A percentile compares a stretch with the other conserved stretches of the same genome.
Evolutionary conservation across 352 stramenopile species (phyloP).

Genomic region (Pythium aristosporum): DNA sequence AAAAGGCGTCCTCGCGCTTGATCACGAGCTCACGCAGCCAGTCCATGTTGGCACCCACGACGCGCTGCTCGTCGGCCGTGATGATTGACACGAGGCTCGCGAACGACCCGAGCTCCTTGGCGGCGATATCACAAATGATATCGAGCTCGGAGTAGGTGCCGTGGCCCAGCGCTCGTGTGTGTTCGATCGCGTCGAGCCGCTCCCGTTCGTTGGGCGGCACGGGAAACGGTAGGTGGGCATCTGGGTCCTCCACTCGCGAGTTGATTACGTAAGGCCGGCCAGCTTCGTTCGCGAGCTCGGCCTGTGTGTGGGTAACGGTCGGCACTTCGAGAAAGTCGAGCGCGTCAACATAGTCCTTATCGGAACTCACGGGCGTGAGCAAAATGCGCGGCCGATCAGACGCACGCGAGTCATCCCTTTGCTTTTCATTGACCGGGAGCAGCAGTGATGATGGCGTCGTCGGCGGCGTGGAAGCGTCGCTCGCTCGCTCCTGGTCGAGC

Average conservation of each 20-base stretch:
- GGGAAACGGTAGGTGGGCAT: slow-evolving; percentile 4
- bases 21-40: slow-evolving; percentile 34
- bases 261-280: slow-evolving; percentile 9
- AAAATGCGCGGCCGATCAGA: background rate
- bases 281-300: background rate
- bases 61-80: slow-evolving; percentile 33
- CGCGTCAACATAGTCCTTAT: slow-evolving; percentile 17
- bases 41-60: slow-evolving; percentile 40
- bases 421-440: background rate
- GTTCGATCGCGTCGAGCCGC: slow-evolving; percentile 8
- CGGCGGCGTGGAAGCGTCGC: background rate
- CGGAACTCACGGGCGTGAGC: background rate
- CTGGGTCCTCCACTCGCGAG: background rate
- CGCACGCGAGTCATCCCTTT: background rate
- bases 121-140: slow-evolving; percentile 63
- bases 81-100: slow-evolving; percentile 59
- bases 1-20: slow-evolving; percentile 53
- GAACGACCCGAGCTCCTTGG: slow-evolving; percentile 46
- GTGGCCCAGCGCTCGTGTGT: background rate
- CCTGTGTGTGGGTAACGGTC: background rate
- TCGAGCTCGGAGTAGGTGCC: slow-evolving; percentile 38
- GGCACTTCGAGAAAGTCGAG: slow-evolving; percentile 15
- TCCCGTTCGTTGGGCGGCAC: slow-evolving; percentile 16
- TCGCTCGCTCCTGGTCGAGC: slow-evolving; percentile 34
- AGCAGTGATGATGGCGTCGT: background rate